Evolutionary conservation across 768 basidiomycete genomes (phyloP), one percentile per base, ranked within the genome.

Genomic region (Chlorophyllum brunneum): DNA sequence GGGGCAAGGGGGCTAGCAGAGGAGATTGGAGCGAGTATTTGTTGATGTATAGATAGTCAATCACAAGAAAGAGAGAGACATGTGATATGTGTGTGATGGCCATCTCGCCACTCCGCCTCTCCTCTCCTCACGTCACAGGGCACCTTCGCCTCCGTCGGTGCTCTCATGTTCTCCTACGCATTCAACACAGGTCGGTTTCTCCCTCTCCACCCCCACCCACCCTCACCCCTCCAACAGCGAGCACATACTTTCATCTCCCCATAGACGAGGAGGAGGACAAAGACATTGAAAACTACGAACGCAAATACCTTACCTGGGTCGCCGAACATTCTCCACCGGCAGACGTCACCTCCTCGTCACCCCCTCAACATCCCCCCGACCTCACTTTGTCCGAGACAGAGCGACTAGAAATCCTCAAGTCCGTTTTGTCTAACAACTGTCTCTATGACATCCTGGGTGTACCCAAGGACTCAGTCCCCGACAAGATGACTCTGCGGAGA

Each of bases 361-460:
- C n/a, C 15, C 26, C 38, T 13, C 40, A 27, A 4, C 46, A 40
- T 46, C 20, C 15, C 27, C 33, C 40, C 5, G 49, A 34, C 18
- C 11, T 39, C 15, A 47, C 56, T 10, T 39, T 33, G 31, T 31
- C 53, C 20, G 36, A 52, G 22, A 33, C 27, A 3, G 49, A 46
- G n/a, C 34, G 53, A 5, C 47, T 31, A 11, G 47, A 37, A 38
- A 36, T 45, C 13, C 36, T 86, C 16, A 65, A 73, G 6, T 71
- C 78, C 6, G 78, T 92, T 20, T 73, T 89, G 22, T 65, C 73
- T 20, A 76, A 74, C 57, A 78, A 86, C 50, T 80, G 89, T 65
- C 75, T 92, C 31, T 92, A 92, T 65, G 68, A 73, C 22, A 82
- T 92, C 26, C 78, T 94, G 6, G 91, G 89, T 4, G 66, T 90